phyloP scores from a whole-genome alignment of 345 rosid genomes.

The Cochlearia excelsa region DNA sequence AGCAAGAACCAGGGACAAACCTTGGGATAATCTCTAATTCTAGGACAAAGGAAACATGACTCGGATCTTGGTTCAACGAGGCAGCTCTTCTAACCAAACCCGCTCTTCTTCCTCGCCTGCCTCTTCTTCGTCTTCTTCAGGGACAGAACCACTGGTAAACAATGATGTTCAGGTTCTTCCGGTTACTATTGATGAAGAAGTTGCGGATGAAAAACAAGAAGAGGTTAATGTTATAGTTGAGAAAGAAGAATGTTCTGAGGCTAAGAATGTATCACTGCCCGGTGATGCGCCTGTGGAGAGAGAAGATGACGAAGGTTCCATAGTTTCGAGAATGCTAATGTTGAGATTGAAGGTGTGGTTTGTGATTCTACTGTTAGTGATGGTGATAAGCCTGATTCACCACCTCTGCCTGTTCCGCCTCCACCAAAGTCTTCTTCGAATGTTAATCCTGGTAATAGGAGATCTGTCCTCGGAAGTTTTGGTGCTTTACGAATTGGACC shows the following conservation, averaged over 20 bases:
- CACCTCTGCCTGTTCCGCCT: constrained; percentile 80
- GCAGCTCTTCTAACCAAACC: constrained; percentile 73
- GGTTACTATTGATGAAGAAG: constrained; percentile 62
- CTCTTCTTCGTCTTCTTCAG: constrained; percentile 57
- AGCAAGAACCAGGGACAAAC: constrained; percentile 87
- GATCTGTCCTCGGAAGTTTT: constrained; percentile 47
- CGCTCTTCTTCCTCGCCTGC: constrained; percentile 59
- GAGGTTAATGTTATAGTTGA: constrained; percentile 48
- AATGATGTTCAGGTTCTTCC: constrained; percentile 43
- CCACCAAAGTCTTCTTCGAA: constrained; percentile 57
- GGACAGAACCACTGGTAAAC: constrained; percentile 48
- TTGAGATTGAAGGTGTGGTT: constrained; percentile 56
- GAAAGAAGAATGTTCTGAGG: constrained; percentile 48
- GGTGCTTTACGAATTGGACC: constrained; percentile 57
- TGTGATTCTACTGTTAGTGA: constrained; percentile 38
- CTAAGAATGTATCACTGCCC: constrained; percentile 44
- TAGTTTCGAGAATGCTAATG: constrained; percentile 43
- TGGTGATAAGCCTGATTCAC: constrained; percentile 54
- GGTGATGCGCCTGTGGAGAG: constrained; percentile 40
- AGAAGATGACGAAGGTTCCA: constrained; percentile 41
- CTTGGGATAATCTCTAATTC: constrained; percentile 40
- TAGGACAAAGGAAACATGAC: constrained; percentile 53
- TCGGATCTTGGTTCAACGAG: constrained; percentile 90
- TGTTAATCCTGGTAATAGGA: constrained; percentile 49
- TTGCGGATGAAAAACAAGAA: constrained; percentile 50